Percentiles rank a stretch among this genome's conserved stretches.
phyloP scores from a whole-genome alignment of 768 basidiomycete species.

The Termitomyces sp. region DNA sequence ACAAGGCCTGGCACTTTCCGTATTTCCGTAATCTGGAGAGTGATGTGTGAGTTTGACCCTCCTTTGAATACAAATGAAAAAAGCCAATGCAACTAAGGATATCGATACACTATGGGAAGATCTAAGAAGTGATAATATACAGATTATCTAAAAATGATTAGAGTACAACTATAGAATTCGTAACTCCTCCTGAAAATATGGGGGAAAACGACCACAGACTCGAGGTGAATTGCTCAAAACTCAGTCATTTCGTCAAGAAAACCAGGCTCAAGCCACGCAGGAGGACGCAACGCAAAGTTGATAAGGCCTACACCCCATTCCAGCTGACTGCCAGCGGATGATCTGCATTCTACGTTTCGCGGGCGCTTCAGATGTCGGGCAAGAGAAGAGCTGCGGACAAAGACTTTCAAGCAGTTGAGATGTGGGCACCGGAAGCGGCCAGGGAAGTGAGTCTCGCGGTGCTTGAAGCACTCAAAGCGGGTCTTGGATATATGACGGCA shows the following conservation, averaged over 20 bases:
- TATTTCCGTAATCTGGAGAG: too few species aligned
- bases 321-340: conserved; percentile 9
- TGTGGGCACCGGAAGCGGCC: conserved; percentile 17
- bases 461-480: conserved; percentile 16
- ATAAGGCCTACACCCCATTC: conserved; percentile 13
- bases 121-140: not conserved
- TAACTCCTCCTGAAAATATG: not conserved
- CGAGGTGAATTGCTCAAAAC: not conserved
- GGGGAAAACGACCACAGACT: not conserved
- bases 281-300: conserved; percentile 13
- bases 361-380: conserved; percentile 16
- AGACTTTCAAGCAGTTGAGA: conserved; percentile 11
- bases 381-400: conserved; percentile 17
- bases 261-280: conserved; percentile 12
- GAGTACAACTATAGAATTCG: not conserved
- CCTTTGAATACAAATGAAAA: too few species aligned
- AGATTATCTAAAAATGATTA: not conserved
- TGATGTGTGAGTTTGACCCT: too few species aligned
- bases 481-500: conserved; percentile 17
- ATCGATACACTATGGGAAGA: not conserved
- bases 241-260: conserved; percentile 14
- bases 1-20: too few species aligned
- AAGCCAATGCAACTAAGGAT: not conserved
- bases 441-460: conserved; percentile 19
- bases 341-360: conserved; percentile 6